phyloP scores from a whole-genome alignment of 345 rosid genomes.

The Gossypium arboreum region DNA sequence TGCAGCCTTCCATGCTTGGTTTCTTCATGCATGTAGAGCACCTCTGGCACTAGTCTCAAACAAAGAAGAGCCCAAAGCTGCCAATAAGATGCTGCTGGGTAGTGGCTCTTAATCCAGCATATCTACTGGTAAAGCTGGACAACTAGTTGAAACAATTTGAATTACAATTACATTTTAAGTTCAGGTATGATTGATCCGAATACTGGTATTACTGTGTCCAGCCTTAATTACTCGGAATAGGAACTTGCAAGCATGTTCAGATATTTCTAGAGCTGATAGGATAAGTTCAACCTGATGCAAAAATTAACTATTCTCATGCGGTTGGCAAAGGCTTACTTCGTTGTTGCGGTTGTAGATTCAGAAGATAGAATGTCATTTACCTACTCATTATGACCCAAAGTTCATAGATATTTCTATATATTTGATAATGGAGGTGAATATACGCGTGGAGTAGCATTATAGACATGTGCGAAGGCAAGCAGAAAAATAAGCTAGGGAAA shows the following conservation, averaged over 20 bases:
- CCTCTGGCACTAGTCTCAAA: neutral
- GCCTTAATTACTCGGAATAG: neutral
- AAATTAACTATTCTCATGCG: neutral
- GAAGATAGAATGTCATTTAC: neutral
- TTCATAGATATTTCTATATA: neutral
- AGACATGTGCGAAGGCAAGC: neutral
- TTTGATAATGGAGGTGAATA: neutral
- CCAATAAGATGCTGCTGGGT: neutral
- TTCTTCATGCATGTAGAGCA: neutral
- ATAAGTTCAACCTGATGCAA: neutral
- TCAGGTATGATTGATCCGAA: neutral
- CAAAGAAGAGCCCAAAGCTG: neutral
- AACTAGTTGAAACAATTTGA: neutral
- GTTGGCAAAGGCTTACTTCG: neutral
- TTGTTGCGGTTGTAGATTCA: neutral
- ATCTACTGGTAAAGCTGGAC: neutral
- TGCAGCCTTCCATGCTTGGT: neutral
- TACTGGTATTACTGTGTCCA: neutral
- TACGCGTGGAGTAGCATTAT: neutral
- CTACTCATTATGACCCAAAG: neutral
- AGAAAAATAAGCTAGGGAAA: conserved; percentile 17
- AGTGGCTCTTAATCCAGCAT: neutral
- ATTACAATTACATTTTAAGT: too few species aligned
- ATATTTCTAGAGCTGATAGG: neutral
- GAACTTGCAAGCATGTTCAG: neutral